Evolutionary conservation across 176 grass and related monocot species (phyloP).

Genomic region (Triticum timopheevii): DNA sequence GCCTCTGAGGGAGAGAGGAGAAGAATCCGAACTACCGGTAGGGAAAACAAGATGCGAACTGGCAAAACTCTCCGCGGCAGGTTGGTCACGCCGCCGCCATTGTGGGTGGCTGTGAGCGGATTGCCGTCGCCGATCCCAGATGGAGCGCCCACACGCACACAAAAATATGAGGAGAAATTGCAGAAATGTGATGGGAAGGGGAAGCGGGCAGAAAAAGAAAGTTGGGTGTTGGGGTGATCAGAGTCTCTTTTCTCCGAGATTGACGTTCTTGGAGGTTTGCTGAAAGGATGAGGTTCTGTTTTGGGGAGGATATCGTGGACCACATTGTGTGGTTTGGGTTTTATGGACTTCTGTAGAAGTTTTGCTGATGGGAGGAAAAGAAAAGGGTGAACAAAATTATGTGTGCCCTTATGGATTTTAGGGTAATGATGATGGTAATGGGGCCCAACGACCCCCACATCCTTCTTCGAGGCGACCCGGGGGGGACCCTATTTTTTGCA

Average conservation of each 20-base stretch:
- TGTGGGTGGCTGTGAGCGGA: neutral
- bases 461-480: too few relatives aligned
- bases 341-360: neutral
- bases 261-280: slow-evolving; percentile 43
- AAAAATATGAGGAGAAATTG: neutral
- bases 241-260: neutral
- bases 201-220: neutral
- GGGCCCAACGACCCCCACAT: too few relatives aligned
- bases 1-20: neutral
- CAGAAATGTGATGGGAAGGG: neutral
- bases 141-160: slow-evolving; percentile 3
- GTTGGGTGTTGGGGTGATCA: neutral
- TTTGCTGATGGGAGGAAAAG: neutral
- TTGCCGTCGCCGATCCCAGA: slow-evolving; percentile 20
- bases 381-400: neutral
- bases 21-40: neutral
- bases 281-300: slow-evolving; percentile 33
- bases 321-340: slow-evolving; percentile 31
- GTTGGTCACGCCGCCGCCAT: slow-evolving; percentile 18
- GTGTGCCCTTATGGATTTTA: too few relatives aligned
- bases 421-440: too few relatives aligned
- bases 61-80: neutral
- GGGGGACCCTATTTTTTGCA: too few relatives aligned
- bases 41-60: neutral
- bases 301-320: slow-evolving; percentile 20